Conservation (phyloP, 1,284 basidiomycete genomes). For the Ustanciosporium gigantosporum region DNA sequence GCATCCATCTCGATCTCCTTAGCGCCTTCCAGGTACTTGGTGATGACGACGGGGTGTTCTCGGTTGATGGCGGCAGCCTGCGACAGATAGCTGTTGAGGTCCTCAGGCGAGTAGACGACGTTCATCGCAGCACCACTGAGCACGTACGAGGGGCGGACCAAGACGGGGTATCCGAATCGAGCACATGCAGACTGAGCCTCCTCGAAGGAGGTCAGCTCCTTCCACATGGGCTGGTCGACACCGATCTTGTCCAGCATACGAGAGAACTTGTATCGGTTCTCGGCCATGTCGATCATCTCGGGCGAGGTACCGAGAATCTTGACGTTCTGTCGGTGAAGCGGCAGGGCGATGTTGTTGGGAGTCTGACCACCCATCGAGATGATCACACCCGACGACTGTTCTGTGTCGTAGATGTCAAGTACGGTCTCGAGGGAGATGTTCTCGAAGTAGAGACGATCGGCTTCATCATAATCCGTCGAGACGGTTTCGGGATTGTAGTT, state of each 20-base stretch:
- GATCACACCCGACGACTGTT: conserved; percentile 86
- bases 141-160: conserved; percentile 96
- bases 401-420: conserved; percentile 92
- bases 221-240: conserved; percentile 96
- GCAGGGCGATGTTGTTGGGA: conserved; percentile 96
- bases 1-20: conserved; percentile 99
- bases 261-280: conserved; percentile 99
- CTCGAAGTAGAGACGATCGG: conserved; percentile 96
- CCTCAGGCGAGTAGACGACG: conserved; percentile 90
- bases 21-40: conserved; percentile 98
- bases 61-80: conserved; percentile 96
- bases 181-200: conserved; percentile 70
- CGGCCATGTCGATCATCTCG: conserved; percentile 99
- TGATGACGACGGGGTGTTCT: conserved; percentile 96
- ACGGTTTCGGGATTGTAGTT: conserved; percentile 99
- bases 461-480: conserved; percentile 98
- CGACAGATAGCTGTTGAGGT: conserved; percentile 85
- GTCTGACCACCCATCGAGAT: conserved; percentile 98
- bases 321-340: conserved; percentile 90
- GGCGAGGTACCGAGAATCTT: conserved; percentile 98
- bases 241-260: conserved; percentile 95
- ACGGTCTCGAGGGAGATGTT: conserved; percentile 96
- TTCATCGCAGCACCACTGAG: conserved; percentile 99
- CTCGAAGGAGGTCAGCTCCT: conserved; percentile 87
- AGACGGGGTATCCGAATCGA: conserved; percentile 78